Evolutionary conservation across 2,329 filamentous ascomycete species (phyloP), one percentile per base, ranked within the genome.

Genomic region (Corynespora cassiicola): DNA sequence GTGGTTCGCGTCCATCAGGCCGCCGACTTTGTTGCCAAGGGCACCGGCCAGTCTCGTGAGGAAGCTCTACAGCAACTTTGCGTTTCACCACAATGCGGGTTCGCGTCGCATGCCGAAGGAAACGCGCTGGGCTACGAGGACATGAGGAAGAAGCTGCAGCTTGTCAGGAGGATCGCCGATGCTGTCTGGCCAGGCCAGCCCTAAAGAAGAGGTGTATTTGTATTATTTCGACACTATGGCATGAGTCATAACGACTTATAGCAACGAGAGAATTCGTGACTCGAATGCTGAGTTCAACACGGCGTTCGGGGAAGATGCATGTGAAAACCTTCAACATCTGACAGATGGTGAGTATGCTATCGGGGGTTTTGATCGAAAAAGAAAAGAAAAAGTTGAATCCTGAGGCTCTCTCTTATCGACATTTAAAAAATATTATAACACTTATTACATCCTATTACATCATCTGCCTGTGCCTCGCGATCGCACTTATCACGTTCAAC

Each of bases 131-230:
- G 76, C 15, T 74, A 81, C 47, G 80, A 87, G 29, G 86, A 87
- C 46, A 85, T 90, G 83, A 81, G 81, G 70, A 81, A 79, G 66
- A 91, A 90, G 74, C 69, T 91, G 56, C 74, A 79, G 50, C 70
- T 91, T 35, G 85, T 90, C 12, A 79, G 86, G 48, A 75, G 82
- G 53, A 82, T 91, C 56, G 86, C 87, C 3, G 80, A 90, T 59
- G 81, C 85, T 56, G 79, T 90, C 41, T 91, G 87, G 87, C 75
- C 77, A 4, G 74, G 75, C 14, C 69, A 81, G 69, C 61, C 71
- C 48, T 80, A 54, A 37, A 19, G 18, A 36, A 14, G 6, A 31
- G 22, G 21, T 15, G 8, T 10, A 16, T 18, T 17, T n/a, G n/a
- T n/a, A n/a, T 12, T 7, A 8, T 31, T 9, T 7, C 7, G 6